Evolutionary conservation across 495 filamentous ascomycete species (phyloP), one percentile per base, ranked within the genome.

Genomic region (Chaetomium tenue): DNA sequence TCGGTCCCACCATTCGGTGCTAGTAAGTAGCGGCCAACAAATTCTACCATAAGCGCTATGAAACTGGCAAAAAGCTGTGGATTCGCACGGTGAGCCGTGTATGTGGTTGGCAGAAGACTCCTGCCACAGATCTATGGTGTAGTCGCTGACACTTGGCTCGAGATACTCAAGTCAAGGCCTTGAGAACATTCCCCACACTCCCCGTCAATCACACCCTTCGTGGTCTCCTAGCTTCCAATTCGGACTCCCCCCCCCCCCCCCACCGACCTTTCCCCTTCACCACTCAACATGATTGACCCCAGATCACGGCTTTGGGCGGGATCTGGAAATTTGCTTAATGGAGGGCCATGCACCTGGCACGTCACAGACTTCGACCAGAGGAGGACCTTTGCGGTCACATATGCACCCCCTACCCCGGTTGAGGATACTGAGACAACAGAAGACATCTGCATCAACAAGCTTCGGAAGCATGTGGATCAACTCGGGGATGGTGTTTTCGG

Each of bases 401-500:
- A 57, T 42, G n/a, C 18, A 13, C 54, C 54, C 0, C 37, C 54
- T 22, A 42, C 13, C 6, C 33, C 54, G 0, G 33, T 57, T 5
- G 22, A 57, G 3, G 6, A 57, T 25, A 3, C 20, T 5, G 54
- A 57, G 33, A 20, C 33, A 12, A 57, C 54, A 15, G 54, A 57
- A 33, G 54, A 42, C 5, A 57, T 42, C 20, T 42, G 54, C 37
- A 57, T 57, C 6, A 37, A n/a, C 9, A 33, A 57, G 54, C 54
- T 57, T 0, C 5, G 20, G n/a, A 57, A 42, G 22, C 54, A 57
- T 20, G 25, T 57, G 20, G 54, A 57, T 8, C 3, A 57, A 15
- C 54, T 57, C 18, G 54, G 54, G n/a, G 18, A 22, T 5, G 54
- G 54, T 25, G 54, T 42, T 42, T 57, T 37, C 20, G 54, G 54